Conservation (phyloP, 108 stramenopile genomes). For the Nitzschia sp. region DNA sequence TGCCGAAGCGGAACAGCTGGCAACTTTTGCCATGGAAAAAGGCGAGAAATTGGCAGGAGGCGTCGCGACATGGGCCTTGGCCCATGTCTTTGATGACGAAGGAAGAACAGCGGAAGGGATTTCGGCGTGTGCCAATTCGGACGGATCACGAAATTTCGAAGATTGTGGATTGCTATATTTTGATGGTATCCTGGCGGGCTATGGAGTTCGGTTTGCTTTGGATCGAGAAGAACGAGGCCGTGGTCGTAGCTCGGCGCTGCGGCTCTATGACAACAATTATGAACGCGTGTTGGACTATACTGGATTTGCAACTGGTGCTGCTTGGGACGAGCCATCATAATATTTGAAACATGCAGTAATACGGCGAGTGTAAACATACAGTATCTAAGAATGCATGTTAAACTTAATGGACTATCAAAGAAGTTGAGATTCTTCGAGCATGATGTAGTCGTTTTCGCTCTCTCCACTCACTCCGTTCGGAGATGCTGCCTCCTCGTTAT, state of each 20-base stretch:
- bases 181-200: slow-evolving; percentile 65
- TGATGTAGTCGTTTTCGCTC: no score
- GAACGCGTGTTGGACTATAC: slow-evolving; percentile 61
- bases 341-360: no score
- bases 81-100: slow-evolving; percentile 64
- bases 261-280: slow-evolving; percentile 74
- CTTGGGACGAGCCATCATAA: slow-evolving; percentile 20
- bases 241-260: slow-evolving; percentile 55
- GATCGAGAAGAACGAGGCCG: slow-evolving; percentile 72
- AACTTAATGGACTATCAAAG: no score
- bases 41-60: slow-evolving; percentile 60
- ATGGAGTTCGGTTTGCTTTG: slow-evolving; percentile 72
- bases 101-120: slow-evolving; percentile 80
- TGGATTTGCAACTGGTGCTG: slow-evolving; percentile 47
- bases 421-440: no score
- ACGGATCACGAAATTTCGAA: slow-evolving; percentile 67
- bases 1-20: slow-evolving; percentile 62
- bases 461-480: no score
- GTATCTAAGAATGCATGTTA: no score
- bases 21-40: slow-evolving; percentile 44
- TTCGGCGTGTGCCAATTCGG: slow-evolving; percentile 64
- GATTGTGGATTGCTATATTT: slow-evolving; percentile 69
- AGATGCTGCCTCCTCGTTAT: no score
- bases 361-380: no score
- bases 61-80: slow-evolving; percentile 65